phyloP scores from a whole-genome alignment of 768 basidiomycete species.

The Asterophora lycoperdoides region DNA sequence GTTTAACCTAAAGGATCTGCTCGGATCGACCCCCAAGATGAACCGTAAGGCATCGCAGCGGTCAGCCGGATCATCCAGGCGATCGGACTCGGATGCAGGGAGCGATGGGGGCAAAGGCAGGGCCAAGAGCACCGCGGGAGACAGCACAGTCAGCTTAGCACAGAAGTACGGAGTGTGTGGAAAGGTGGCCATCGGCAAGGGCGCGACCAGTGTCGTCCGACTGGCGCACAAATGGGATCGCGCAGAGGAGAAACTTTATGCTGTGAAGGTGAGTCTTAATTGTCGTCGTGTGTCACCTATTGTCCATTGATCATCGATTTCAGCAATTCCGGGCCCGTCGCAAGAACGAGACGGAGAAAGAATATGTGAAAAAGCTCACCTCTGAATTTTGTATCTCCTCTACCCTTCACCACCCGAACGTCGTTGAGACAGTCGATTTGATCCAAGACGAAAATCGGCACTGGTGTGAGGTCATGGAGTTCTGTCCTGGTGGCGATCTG shows the following conservation, averaged over 20 bases:
- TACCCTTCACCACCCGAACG: constrained; percentile 87
- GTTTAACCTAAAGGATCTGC: constrained; percentile 81
- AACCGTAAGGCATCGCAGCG: constrained; percentile 63
- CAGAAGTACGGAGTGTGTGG: constrained; percentile 98
- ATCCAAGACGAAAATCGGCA: constrained; percentile 96
- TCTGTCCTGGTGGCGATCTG: constrained; percentile 95
- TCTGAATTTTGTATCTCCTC: constrained; percentile 99
- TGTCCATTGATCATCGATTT: constrained; percentile 1
- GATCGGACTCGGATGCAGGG: constrained; percentile 63
- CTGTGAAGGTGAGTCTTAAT: constrained; percentile 75
- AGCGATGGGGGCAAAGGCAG: constrained; percentile 22
- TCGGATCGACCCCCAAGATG: constrained; percentile 71
- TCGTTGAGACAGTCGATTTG: constrained; percentile 98
- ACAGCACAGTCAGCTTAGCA: constrained; percentile 44
- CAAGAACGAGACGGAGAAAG: constrained; percentile 98
- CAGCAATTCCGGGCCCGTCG: constrained; percentile 98
- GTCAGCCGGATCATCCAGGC: constrained; percentile 56
- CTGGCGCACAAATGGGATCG: constrained; percentile 99
- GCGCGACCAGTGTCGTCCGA: constrained; percentile 95
- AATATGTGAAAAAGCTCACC: constrained; percentile 99
- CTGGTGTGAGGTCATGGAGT: constrained; percentile 99
- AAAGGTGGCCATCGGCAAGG: constrained; percentile 95
- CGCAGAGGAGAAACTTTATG: constrained; percentile 93
- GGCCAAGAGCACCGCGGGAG: constrained; percentile 38
- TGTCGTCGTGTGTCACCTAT: constrained; percentile 3